phyloP scores from a whole-genome alignment of 1,284 basidiomycete genomes.

The Sutorius eximius region DNA sequence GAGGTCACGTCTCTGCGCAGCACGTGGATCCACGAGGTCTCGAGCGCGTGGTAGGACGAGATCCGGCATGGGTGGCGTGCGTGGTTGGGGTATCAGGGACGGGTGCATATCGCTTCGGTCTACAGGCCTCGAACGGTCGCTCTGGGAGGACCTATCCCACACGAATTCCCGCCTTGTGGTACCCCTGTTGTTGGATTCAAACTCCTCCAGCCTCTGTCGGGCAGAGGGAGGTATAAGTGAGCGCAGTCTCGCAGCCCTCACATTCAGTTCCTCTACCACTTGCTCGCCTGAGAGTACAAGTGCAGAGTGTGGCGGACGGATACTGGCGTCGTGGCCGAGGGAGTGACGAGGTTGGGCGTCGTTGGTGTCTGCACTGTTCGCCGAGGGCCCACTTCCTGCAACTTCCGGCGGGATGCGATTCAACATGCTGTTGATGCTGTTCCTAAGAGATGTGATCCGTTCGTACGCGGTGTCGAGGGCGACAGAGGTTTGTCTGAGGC shows the following conservation, averaged over 20 bases:
- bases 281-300: constrained; percentile 34
- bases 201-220: constrained; percentile 35
- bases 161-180: constrained; percentile 19
- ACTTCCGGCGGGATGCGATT: constrained; percentile 33
- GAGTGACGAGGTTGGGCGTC: constrained; percentile 13
- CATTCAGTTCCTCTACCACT: constrained; percentile 29
- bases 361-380: constrained; percentile 5
- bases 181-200: constrained; percentile 22
- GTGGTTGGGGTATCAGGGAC: constrained; percentile 16
- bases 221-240: constrained; percentile 30
- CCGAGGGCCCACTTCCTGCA: constrained; percentile 4
- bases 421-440: constrained; percentile 41
- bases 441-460: constrained; percentile 51
- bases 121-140: constrained; percentile 8
- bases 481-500: constrained; percentile 46
- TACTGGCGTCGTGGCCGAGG: constrained; percentile 19
- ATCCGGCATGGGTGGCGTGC: constrained; percentile 35
- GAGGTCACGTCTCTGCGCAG: constrained; percentile 20
- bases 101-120: constrained; percentile 15
- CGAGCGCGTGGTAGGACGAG: constrained; percentile 22
- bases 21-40: constrained; percentile 13
- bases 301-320: constrained; percentile 37
- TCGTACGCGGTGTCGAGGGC: constrained; percentile 52
- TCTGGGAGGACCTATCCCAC: constrained; percentile 25
- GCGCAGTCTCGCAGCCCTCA: constrained; percentile 28